Evolutionary conservation across 805 yeast genomes (phyloP).

Genomic region (Zygoascus tannicola): DNA sequence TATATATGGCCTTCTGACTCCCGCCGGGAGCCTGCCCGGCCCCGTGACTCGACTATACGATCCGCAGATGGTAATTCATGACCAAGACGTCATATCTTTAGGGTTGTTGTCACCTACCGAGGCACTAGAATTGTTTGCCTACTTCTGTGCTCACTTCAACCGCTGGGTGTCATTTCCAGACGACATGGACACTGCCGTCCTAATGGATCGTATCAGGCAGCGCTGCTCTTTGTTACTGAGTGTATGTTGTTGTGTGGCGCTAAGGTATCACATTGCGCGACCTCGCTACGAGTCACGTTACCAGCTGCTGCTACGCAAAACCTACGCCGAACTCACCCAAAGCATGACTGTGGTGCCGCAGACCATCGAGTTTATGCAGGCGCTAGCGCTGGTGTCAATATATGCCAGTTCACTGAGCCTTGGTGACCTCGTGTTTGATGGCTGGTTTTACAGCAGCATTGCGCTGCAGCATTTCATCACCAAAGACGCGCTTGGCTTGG

Average conservation of each 20-base stretch:
- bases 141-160: constrained; percentile 59
- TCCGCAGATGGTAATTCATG: constrained; percentile 22
- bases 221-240: constrained; percentile 58
- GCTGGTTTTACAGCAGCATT: constrained; percentile 58
- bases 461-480: constrained; percentile 57
- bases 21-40: constrained; percentile 26
- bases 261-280: constrained; percentile 41
- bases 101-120: constrained; percentile 42
- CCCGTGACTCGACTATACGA: constrained; percentile 31
- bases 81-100: constrained; percentile 42
- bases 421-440: constrained; percentile 46
- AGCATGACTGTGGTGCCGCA: constrained; percentile 37
- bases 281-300: constrained; percentile 35
- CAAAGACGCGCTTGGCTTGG: constrained; percentile 30
- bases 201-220: constrained; percentile 38
- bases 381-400: constrained; percentile 54
- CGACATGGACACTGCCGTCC: constrained; percentile 36
- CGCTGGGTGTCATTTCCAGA: constrained; percentile 71
- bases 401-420: constrained; percentile 55
- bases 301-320: constrained; percentile 35
- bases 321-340: constrained; percentile 41
- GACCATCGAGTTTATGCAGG: constrained; percentile 55
- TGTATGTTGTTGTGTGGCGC: constrained; percentile 52
- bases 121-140: constrained; percentile 41
- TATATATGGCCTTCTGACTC: constrained; percentile 30